phyloP scores from a whole-genome alignment of 208 protist genomes.

The Crithidia expoeki region DNA sequence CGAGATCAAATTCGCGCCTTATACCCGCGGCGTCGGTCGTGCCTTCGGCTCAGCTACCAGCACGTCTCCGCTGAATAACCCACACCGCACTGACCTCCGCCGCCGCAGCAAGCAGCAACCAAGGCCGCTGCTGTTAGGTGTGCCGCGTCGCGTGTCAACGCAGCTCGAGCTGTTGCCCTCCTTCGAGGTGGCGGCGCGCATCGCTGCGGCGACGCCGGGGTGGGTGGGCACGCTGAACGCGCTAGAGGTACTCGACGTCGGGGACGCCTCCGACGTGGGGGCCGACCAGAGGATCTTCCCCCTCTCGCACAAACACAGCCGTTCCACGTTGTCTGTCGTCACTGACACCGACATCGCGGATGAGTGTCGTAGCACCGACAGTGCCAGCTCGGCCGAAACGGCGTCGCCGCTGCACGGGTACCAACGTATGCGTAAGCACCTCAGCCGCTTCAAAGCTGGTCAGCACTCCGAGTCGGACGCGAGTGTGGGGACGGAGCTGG shows the following conservation, averaged over 20 bases:
- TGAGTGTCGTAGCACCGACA: conserved; percentile 12
- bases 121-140: not conserved
- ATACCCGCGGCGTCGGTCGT: not conserved
- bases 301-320: not conserved
- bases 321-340: conserved; percentile 7
- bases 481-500: conserved; percentile 5
- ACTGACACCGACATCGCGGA: conserved; percentile 32
- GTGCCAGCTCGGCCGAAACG: not conserved
- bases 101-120: not conserved
- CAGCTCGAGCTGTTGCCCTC: not conserved
- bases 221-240: not conserved
- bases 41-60: not conserved
- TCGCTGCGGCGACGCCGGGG: not conserved
- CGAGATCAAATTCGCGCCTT: not conserved
- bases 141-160: not conserved
- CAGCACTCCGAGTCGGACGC: not conserved
- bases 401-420: not conserved
- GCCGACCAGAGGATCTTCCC: not conserved
- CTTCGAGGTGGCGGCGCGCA: not conserved
- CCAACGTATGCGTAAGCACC: not conserved
- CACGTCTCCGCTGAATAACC: not conserved
- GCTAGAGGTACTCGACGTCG: conserved; percentile 6
- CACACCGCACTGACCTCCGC: no score
- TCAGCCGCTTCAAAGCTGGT: not conserved
- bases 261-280: not conserved